These are phyloP conservation scores for Atractiella rhizophila DNA, from an alignment of 768 basidiomycete species.

Conservation along the genomic window DNA sequence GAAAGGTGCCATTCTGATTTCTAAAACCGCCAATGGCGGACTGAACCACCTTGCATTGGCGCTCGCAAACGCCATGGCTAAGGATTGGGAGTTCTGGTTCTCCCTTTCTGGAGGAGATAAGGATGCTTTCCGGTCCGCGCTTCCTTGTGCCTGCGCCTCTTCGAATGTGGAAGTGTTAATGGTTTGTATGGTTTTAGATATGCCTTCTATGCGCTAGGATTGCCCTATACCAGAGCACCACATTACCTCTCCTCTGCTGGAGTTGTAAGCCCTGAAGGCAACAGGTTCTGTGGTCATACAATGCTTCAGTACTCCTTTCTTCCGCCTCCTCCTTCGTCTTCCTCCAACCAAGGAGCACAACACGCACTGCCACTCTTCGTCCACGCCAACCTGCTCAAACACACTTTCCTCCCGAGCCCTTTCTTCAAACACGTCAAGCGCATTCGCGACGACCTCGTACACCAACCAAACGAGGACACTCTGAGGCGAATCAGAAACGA, in stretches of 20 bases:
- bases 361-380: conserved; percentile 21
- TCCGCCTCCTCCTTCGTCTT: conserved; percentile 2
- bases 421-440: conserved; percentile 13
- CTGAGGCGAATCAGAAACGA: no score
- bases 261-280: conserved; percentile 14
- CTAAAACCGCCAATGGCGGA: conserved; percentile 24
- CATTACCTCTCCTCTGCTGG: conserved; percentile 22
- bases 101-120: conserved; percentile 21
- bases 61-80: conserved; percentile 22
- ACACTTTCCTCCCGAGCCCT: conserved; percentile 12
- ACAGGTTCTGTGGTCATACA: conserved; percentile 22
- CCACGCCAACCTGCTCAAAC: conserved; percentile 24
- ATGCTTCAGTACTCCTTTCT: conserved; percentile 22
- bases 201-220: conserved; percentile 22
- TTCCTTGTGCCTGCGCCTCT: background rate
- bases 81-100: conserved; percentile 25
- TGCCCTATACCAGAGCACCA: conserved; percentile 19
- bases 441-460: conserved; percentile 2
- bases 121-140: background rate
- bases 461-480: background rate
- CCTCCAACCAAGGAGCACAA: conserved; percentile 9
- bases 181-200: conserved; percentile 18
- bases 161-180: background rate
- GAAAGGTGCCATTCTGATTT: conserved; percentile 25
- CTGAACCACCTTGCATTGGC: conserved; percentile 24